Conservation (phyloP, 2,329 filamentous ascomycete genomes). For the Daldinia eschscholtzii region DNA sequence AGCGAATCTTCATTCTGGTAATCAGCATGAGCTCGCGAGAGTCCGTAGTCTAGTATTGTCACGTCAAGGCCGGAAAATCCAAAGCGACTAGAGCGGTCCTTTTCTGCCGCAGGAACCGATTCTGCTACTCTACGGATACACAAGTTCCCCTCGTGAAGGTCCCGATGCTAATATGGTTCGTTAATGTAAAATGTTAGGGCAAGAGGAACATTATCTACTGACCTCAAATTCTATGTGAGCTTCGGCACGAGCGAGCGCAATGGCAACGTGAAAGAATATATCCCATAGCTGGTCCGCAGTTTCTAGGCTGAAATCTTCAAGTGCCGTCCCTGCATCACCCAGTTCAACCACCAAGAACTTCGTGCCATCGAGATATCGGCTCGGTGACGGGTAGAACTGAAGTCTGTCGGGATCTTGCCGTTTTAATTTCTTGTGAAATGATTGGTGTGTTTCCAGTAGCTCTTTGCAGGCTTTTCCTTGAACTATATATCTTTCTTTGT, state of each 20-base stretch:
- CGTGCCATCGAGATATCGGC: constrained; percentile 68
- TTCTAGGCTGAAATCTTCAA: constrained; percentile 69
- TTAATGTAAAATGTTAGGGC: constrained; percentile 17
- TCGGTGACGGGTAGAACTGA: constrained; percentile 73
- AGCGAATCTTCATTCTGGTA: constrained; percentile 50
- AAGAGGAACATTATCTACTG: constrained; percentile 36
- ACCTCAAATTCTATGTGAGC: constrained; percentile 71
- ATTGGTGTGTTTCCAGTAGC: constrained; percentile 71
- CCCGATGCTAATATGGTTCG: constrained; percentile 64
- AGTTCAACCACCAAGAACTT: constrained; percentile 72
- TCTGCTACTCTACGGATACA: constrained; percentile 64
- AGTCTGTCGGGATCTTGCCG: constrained; percentile 67
- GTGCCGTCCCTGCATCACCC: constrained; percentile 70
- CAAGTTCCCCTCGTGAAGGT: constrained; percentile 74
- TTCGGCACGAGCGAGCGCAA: constrained; percentile 72
- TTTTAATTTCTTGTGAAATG: constrained; percentile 67
- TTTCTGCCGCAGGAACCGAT: constrained; percentile 51
- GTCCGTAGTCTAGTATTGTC: constrained; percentile 74
- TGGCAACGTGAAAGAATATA: constrained; percentile 70
- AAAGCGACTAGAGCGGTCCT: constrained; percentile 58
- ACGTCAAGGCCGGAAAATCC: constrained; percentile 73
- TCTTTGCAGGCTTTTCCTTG: constrained; percentile 66
- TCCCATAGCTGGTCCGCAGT: constrained; percentile 70
- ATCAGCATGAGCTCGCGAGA: constrained; percentile 68
- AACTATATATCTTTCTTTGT: constrained; percentile 73